Percentiles rank a stretch among this genome's conserved stretches.
These are phyloP conservation scores for Cyberlindnera nakhonratchasimensis DNA, from an alignment of 805 yeast genomes.

Conservation along the genomic window DNA sequence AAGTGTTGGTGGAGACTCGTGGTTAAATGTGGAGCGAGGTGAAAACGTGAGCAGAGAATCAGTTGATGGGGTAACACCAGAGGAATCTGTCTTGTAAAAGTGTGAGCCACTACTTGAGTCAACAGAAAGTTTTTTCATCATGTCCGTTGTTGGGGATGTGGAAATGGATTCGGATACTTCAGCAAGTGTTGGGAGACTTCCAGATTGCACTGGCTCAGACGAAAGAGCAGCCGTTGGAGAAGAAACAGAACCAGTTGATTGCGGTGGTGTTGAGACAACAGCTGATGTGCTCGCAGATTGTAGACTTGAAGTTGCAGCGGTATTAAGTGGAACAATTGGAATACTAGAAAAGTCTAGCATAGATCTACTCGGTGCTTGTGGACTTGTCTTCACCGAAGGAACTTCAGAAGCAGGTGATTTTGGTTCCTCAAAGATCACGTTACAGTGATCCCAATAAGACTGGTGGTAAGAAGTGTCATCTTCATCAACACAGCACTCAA, in stretches of 20 bases:
- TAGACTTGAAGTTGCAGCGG: neutral
- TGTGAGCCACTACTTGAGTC: neutral
- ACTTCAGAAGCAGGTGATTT: conserved; percentile 2
- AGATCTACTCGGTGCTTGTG: conserved; percentile 19
- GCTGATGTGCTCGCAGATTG: neutral
- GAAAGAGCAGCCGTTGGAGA: neutral
- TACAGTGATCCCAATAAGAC: conserved; percentile 6
- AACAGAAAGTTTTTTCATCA: neutral
- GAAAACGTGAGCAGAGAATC: conserved; percentile 11
- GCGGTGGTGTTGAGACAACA: neutral
- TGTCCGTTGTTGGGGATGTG: conserved; percentile 12
- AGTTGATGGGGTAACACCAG: conserved; percentile 1
- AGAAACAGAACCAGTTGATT: neutral
- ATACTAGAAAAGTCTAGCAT: conserved; percentile 24
- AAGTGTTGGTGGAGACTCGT: conserved; percentile 7
- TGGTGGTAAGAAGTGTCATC: conserved; percentile 20
- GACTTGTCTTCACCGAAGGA: conserved; percentile 11
- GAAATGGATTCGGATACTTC: conserved; percentile 15
- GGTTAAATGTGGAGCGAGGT: neutral
- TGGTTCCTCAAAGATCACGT: conserved; percentile 3
- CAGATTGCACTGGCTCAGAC: neutral
- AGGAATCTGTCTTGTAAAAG: neutral
- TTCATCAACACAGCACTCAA: conserved; percentile 61
- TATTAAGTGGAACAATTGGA: neutral
- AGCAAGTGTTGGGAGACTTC: conserved; percentile 13